Evolutionary conservation across 2,329 filamentous ascomycete genomes (phyloP).

Genomic region (Xylaria sp.): DNA sequence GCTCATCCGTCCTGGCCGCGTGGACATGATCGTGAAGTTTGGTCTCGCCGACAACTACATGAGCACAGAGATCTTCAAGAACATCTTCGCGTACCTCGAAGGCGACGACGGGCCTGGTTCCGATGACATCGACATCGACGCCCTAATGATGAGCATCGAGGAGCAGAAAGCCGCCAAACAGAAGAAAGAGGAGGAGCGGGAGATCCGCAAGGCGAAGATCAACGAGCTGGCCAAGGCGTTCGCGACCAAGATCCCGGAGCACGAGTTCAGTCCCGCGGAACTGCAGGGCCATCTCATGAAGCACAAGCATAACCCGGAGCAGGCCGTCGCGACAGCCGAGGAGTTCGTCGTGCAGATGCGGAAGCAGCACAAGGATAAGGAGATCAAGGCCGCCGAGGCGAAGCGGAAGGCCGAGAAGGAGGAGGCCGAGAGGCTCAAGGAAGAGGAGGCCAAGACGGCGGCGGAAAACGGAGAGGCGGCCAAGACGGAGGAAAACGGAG

Average conservation of each 20-base stretch:
- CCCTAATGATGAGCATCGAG: slow-evolving; percentile 29
- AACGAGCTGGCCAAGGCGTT: slow-evolving; percentile 45
- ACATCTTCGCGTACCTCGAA: slow-evolving; percentile 51
- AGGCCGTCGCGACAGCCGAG: slow-evolving; percentile 42
- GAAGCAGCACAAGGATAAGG: slow-evolving; percentile 36
- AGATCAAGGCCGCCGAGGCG: slow-evolving; percentile 32
- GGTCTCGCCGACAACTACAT: slow-evolving; percentile 49
- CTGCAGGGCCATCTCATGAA: slow-evolving; percentile 54
- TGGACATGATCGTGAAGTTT: slow-evolving; percentile 57
- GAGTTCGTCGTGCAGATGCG: slow-evolving; percentile 47
- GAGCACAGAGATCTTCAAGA: slow-evolving; percentile 50
- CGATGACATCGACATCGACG: background rate
- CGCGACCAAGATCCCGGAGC: slow-evolving; percentile 44
- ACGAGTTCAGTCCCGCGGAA: slow-evolving; percentile 56
- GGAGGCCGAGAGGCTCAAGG: slow-evolving; percentile 41
- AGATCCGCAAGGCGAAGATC: slow-evolving; percentile 38
- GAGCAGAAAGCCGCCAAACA: slow-evolving; percentile 26
- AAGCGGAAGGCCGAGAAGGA: slow-evolving; percentile 29
- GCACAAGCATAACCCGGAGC: slow-evolving; percentile 48
- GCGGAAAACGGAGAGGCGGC: slow-evolving; percentile 12
- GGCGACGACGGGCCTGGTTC: slow-evolving; percentile 33
- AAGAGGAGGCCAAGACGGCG: slow-evolving; percentile 35
- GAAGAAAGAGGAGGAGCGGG: slow-evolving; percentile 32
- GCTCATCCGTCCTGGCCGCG: slow-evolving; percentile 56
- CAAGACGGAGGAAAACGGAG: background rate